Percentiles rank a stretch among this genome's conserved stretches.
These are phyloP conservation scores for Aspergillus sp. DNA, from an alignment of 2,329 filamentous ascomycete species.

Conservation along the genomic window DNA sequence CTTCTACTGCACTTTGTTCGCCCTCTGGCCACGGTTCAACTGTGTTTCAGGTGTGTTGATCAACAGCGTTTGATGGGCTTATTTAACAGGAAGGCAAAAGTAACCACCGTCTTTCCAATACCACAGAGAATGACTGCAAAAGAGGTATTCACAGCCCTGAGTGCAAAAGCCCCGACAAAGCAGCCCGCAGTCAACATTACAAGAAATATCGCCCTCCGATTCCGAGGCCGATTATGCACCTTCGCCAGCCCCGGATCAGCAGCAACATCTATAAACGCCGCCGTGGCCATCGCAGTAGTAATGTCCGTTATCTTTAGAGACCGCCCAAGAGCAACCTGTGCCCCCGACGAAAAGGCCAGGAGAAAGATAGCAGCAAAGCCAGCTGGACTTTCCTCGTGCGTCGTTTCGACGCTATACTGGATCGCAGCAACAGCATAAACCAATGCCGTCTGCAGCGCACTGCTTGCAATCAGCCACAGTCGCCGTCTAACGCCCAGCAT, in stretches of 20 bases:
- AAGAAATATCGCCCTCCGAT: neutral
- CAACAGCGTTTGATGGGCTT: no score
- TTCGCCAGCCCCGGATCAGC: slow-evolving; percentile 46
- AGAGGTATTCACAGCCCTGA: no score
- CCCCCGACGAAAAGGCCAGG: slow-evolving; percentile 57
- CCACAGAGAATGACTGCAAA: no score
- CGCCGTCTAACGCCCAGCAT: slow-evolving; percentile 52
- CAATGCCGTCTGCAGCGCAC: slow-evolving; percentile 54
- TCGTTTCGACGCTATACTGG: neutral
- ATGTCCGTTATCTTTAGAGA: slow-evolving; percentile 60
- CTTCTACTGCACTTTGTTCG: no score
- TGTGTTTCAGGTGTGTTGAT: no score
- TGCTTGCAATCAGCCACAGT: slow-evolving; percentile 56
- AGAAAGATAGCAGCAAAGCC: slow-evolving; percentile 45
- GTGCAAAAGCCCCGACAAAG: neutral
- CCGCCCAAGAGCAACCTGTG: slow-evolving; percentile 59
- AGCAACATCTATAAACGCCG: slow-evolving; percentile 61
- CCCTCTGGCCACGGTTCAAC: no score
- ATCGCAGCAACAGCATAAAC: slow-evolving; percentile 44
- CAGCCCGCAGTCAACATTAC: neutral
- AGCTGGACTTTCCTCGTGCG: neutral
- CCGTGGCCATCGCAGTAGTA: slow-evolving; percentile 64
- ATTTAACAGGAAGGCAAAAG: no score
- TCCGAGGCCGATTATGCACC: neutral
- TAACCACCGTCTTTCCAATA: no score